Conservation (phyloP, 2,329 filamentous ascomycete species). For the Alternaria sp. region DNA sequence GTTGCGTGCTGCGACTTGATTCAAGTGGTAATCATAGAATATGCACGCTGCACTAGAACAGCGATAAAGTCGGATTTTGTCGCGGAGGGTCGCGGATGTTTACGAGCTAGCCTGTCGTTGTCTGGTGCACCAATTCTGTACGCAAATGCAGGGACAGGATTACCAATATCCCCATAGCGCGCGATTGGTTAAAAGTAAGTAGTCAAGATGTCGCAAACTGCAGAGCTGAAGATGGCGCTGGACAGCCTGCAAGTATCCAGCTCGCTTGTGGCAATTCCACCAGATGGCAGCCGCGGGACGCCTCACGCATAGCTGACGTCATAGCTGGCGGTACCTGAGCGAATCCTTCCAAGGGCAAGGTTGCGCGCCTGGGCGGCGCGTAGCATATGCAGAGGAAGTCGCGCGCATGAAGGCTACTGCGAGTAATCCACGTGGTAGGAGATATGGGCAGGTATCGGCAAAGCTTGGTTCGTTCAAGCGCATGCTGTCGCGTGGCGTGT, state of each 20-base stretch:
- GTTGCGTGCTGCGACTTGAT: not conserved
- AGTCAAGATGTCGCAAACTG: not conserved
- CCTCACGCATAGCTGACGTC: constrained; percentile 6
- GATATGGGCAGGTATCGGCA: not conserved
- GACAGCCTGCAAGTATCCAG: constrained; percentile 2
- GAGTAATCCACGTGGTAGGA: not conserved
- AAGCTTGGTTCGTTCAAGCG: constrained; percentile 3
- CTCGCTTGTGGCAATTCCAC: not conserved
- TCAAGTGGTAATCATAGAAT: not conserved
- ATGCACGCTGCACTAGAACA: not conserved
- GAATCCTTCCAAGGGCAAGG: not conserved
- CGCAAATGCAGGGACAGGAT: constrained; percentile 5
- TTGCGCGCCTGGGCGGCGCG: not conserved
- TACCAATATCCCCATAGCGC: constrained; percentile 6
- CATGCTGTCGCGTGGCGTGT: not conserved
- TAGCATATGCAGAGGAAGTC: not conserved
- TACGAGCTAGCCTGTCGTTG: constrained; percentile 11
- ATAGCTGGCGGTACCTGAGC: not conserved
- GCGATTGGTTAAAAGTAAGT: not conserved
- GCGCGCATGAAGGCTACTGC: not conserved
- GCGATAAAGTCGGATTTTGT: constrained; percentile 1
- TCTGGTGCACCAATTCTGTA: constrained; percentile 11
- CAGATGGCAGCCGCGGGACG: not conserved
- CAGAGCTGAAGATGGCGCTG: constrained; percentile 7
- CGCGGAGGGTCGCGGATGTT: constrained; percentile 23